A percentile compares a stretch with the other conserved stretches of the same genome.
phyloP scores from a whole-genome alignment of 1,284 basidiomycete genomes.

The Coniferiporia weirii region DNA sequence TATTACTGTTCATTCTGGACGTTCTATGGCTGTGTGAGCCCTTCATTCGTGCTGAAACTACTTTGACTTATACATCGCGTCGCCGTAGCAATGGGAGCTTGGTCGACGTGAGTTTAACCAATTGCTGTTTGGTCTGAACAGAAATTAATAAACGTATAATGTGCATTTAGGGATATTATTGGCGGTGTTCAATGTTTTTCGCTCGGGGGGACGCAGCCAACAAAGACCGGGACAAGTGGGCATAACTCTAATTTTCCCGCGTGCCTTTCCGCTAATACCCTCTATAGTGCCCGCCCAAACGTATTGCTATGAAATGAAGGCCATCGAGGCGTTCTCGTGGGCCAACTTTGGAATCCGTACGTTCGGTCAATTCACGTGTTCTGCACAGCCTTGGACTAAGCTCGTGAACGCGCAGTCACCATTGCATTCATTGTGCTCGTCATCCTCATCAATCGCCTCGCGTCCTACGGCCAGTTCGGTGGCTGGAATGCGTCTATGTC shows the following conservation, averaged over 20 bases:
- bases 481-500: slow-evolving; percentile 47
- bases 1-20: slow-evolving; percentile 49
- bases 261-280: slow-evolving; percentile 9
- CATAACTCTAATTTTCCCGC: slow-evolving; percentile 15
- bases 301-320: slow-evolving; percentile 75
- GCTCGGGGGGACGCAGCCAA: slow-evolving; percentile 42
- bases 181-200: slow-evolving; percentile 59
- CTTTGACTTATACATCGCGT: slow-evolving; percentile 5
- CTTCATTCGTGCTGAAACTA: background rate
- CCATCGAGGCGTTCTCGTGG: slow-evolving; percentile 75
- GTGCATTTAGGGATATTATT: slow-evolving; percentile 56
- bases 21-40: slow-evolving; percentile 63
- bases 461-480: slow-evolving; percentile 37
- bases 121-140: background rate
- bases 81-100: slow-evolving; percentile 60
- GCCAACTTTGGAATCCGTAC: slow-evolving; percentile 54
- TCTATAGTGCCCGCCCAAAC: slow-evolving; percentile 46
- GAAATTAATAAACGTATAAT: background rate
- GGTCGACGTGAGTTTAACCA: slow-evolving; percentile 55
- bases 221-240: slow-evolving; percentile 54
- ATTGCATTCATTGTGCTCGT: slow-evolving; percentile 41
- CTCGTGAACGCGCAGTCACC: slow-evolving; percentile 30
- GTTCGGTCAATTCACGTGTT: slow-evolving; percentile 37
- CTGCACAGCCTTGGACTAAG: slow-evolving; percentile 13
- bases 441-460: slow-evolving; percentile 38